phyloP scores from a whole-genome alignment of 495 filamentous ascomycete species.

The Chlorociboria aeruginascens region DNA sequence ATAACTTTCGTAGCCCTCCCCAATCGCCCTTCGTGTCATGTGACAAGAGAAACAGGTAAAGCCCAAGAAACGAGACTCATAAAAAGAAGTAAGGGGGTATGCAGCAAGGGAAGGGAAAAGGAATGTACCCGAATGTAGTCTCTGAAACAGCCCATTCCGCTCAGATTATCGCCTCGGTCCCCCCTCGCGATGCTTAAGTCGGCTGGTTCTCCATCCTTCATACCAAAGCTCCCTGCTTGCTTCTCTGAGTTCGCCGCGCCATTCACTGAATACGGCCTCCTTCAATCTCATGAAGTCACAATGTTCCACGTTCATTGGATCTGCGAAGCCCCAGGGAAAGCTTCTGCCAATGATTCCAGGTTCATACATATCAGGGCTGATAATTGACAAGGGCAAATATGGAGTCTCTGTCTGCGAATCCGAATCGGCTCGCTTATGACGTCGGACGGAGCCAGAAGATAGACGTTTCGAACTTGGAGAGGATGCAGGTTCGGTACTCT shows the following conservation, averaged over 20 bases:
- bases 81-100: too few species aligned
- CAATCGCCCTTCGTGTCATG: too few species aligned
- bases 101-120: too few species aligned
- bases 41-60: too few species aligned
- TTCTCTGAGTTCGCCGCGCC: conserved; percentile 83
- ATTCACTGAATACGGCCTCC: conserved; percentile 86
- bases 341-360: conserved; percentile 63
- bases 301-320: conserved; percentile 80
- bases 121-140: too few species aligned
- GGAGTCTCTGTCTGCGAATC: conserved; percentile 28
- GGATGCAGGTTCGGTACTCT: conserved; percentile 14
- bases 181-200: conserved; percentile 28
- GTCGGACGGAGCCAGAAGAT: conserved; percentile 37
- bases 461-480: conserved; percentile 25
- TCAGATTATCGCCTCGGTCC: conserved; percentile 15
- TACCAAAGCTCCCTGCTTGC: conserved; percentile 91
- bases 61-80: too few species aligned
- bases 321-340: conserved; percentile 95
- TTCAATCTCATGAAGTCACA: conserved; percentile 90
- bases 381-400: conserved; percentile 80
- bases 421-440: conserved; percentile 24
- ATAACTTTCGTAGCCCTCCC: too few species aligned
- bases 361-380: conserved; percentile 86
- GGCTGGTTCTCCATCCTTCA: conserved; percentile 79
- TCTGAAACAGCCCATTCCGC: too few species aligned